These are phyloP conservation scores for Phytophthora citricola DNA, from an alignment of 352 stramenopile species.

Conservation along the genomic window DNA sequence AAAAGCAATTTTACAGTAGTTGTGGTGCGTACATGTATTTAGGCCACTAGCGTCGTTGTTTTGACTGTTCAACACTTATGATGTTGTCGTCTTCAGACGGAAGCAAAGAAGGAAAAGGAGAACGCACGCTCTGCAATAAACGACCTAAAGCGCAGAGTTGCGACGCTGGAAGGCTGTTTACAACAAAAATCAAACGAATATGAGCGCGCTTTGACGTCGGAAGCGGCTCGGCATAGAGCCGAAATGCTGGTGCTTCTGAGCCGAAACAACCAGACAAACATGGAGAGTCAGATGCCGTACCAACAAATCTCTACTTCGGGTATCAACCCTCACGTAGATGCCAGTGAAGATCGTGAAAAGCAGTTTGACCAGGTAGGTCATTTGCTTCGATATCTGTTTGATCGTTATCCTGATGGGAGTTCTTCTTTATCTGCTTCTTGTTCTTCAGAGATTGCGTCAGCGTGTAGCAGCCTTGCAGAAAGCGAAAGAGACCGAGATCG, in stretches of 20 bases:
- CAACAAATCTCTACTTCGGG: slow-evolving; percentile 32
- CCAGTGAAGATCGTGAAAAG: slow-evolving; percentile 32
- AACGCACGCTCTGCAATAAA: slow-evolving; percentile 56
- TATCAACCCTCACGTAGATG: slow-evolving; percentile 24
- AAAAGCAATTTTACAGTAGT: slow-evolving; percentile 82
- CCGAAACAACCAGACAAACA: slow-evolving; percentile 31
- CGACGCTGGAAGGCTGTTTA: slow-evolving; percentile 53
- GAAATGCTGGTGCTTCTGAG: slow-evolving; percentile 71
- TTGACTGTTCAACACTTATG: not conserved
- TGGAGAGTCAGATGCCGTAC: slow-evolving; percentile 10
- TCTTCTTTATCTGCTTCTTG: not conserved
- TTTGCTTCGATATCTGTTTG: not conserved
- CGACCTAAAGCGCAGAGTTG: slow-evolving; percentile 61
- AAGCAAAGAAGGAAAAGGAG: slow-evolving; percentile 81
- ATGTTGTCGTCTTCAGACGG: slow-evolving; percentile 44
- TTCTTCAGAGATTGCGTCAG: slow-evolving; percentile 47
- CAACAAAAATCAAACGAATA: slow-evolving; percentile 68
- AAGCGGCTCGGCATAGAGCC: slow-evolving; percentile 46
- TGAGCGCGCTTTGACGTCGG: slow-evolving; percentile 58
- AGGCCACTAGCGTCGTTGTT: not conserved
- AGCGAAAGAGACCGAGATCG: slow-evolving; percentile 74
- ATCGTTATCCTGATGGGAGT: not conserved
- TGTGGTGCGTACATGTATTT: slow-evolving; percentile 42
- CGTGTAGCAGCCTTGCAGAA: slow-evolving; percentile 59
- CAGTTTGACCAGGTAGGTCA: slow-evolving; percentile 36